These are phyloP conservation scores for Stephanodiscus triporus DNA, from an alignment of 108 stramenopile genomes.

Conservation along the genomic window DNA sequence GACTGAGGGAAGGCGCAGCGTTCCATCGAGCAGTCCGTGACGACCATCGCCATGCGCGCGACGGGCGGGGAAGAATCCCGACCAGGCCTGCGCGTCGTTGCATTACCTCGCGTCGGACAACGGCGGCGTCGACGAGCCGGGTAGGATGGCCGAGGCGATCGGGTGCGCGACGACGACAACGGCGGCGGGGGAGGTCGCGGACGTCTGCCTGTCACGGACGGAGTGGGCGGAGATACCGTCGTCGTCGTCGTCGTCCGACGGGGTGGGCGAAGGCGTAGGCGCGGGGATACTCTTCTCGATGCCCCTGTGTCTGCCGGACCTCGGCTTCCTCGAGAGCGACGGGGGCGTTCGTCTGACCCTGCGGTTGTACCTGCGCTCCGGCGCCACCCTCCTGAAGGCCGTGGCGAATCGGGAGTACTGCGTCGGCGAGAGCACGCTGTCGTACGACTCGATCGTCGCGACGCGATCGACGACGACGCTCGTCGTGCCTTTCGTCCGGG, in stretches of 20 bases:
- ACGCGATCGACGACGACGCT: slow-evolving; percentile 3
- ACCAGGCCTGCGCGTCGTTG: slow-evolving; percentile 62
- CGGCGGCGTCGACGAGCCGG: slow-evolving; percentile 21
- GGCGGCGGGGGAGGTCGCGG: slow-evolving; percentile 25
- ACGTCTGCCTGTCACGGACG: slow-evolving; percentile 43
- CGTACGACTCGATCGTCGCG: slow-evolving; percentile 35
- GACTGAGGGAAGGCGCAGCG: slow-evolving; percentile 62
- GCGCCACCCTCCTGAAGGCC: slow-evolving; percentile 42
- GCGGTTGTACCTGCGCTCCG: slow-evolving; percentile 42
- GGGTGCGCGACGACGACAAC: slow-evolving; percentile 45
- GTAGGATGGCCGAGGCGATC: slow-evolving; percentile 16
- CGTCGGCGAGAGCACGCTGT: slow-evolving; percentile 34
- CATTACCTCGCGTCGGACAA: slow-evolving; percentile 52
- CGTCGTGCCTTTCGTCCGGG: slow-evolving; percentile 27
- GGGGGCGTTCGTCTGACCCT: slow-evolving; percentile 24
- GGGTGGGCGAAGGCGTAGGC: neutral
- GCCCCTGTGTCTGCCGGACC: slow-evolving; percentile 62
- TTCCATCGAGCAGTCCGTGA: slow-evolving; percentile 63
- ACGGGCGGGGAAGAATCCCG: slow-evolving; percentile 75
- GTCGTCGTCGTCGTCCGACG: slow-evolving; percentile 27
- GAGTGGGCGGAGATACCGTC: slow-evolving; percentile 54
- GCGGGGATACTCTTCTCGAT: slow-evolving; percentile 60
- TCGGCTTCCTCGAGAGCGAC: slow-evolving; percentile 38
- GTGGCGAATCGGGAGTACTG: slow-evolving; percentile 44
- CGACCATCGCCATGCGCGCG: slow-evolving; percentile 74